phyloP scores from a whole-genome alignment of 306 rosid genomes.

The Geum urbanum region DNA sequence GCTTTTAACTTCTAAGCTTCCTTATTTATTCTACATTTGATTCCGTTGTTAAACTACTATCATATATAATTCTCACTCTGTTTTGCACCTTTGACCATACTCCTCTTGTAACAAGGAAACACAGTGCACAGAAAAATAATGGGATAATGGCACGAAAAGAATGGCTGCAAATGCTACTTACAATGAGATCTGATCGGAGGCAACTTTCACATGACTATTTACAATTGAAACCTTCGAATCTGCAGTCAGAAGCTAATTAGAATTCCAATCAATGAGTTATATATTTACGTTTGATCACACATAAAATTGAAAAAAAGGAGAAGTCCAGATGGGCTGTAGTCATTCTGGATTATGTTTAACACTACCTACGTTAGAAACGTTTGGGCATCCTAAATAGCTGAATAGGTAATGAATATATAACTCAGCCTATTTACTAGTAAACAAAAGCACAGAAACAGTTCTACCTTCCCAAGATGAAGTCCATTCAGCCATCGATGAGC shows the following conservation, averaged over 20 bases:
- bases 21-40: background rate
- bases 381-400: background rate
- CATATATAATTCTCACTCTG: background rate
- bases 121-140: constrained; percentile 19
- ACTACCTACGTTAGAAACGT: background rate
- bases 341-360: constrained; percentile 1
- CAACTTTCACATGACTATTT: constrained; percentile 27
- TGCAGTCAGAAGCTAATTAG: constrained; percentile 23
- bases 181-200: constrained; percentile 38
- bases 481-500: background rate
- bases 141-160: constrained; percentile 5
- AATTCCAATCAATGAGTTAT: constrained; percentile 17
- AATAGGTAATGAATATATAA: background rate
- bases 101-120: constrained; percentile 10
- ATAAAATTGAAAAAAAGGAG: background rate
- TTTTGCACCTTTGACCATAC: background rate
- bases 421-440: background rate
- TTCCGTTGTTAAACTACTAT: background rate
- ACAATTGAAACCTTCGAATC: constrained; percentile 31
- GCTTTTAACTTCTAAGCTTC: background rate
- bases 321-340: background rate
- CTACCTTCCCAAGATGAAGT: background rate
- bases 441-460: background rate
- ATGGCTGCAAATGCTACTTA: constrained; percentile 36
- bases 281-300: background rate